Evolutionary conservation across 257 asterid genomes (phyloP).

Genomic region (Scutellaria galericulata): DNA sequence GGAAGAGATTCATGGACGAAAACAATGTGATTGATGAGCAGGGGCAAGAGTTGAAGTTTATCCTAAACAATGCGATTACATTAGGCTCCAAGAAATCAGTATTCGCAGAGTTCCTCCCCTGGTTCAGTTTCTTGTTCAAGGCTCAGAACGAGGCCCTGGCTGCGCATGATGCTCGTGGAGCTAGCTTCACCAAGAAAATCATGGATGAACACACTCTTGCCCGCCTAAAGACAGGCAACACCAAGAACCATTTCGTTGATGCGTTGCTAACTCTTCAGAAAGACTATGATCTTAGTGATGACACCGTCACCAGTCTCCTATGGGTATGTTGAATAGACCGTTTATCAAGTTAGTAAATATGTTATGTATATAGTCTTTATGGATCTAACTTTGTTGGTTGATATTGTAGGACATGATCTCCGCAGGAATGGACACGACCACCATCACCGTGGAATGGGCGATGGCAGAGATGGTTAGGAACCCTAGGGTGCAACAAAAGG

Average conservation of each 20-base stretch:
- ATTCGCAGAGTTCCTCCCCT: slow-evolving; percentile 63
- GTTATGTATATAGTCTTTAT: no score
- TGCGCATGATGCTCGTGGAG: slow-evolving; percentile 51
- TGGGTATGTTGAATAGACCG: slow-evolving; percentile 54
- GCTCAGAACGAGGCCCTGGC: slow-evolving; percentile 53
- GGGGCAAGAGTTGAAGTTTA: slow-evolving; percentile 74
- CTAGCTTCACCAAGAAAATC: slow-evolving; percentile 61
- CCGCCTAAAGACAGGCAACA: slow-evolving; percentile 60
- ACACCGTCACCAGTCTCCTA: slow-evolving; percentile 73
- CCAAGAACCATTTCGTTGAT: slow-evolving; percentile 82
- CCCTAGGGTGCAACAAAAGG: slow-evolving; percentile 84
- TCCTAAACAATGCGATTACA: slow-evolving; percentile 55
- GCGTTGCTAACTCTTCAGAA: slow-evolving; percentile 77
- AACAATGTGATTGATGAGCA: slow-evolving; percentile 63
- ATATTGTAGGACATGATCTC: slow-evolving; percentile 77
- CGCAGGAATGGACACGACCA: slow-evolving; percentile 88
- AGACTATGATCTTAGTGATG: slow-evolving; percentile 72
- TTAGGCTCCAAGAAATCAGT: slow-evolving; percentile 54
- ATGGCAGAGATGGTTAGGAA: slow-evolving; percentile 77
- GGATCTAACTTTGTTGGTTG: no score
- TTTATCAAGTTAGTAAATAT: neutral
- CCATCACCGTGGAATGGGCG: slow-evolving; percentile 83
- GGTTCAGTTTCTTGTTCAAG: slow-evolving; percentile 62
- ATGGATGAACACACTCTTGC: slow-evolving; percentile 86
- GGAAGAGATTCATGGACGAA: slow-evolving; percentile 71